Evolutionary conservation across 169 alveolate species (phyloP), one percentile per base, ranked within the genome.

Genomic region (Plasmodium berghei): DNA sequence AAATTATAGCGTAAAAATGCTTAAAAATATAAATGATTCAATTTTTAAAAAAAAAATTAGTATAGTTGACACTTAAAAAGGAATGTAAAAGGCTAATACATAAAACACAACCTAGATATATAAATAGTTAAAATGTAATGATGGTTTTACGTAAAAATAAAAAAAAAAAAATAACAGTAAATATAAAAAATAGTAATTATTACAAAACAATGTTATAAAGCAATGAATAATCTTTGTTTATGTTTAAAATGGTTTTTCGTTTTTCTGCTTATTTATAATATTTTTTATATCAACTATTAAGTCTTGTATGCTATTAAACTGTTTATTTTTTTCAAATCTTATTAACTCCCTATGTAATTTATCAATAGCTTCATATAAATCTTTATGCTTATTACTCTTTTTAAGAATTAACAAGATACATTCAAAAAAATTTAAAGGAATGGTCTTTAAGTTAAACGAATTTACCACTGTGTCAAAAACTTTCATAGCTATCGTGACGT

Each of bases 371-470:
- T 80, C 83, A 67, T 80, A 80, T 56, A 80, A 54, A 67, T 66
- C 73, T 40, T 80, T 80, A 72, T 18, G 24, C 52, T 55, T 67
- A 40, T 72, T 72, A 18, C 48, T 80, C 61, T 67, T 80, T 56
- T 80, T 80, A 34, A 80, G 61, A 67, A 80, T 66, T 64, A 80
- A 40, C 56, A 80, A 48, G 54, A 80, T 67, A 28, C 90, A 67
- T 67, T 80, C 90, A 55, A 80, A 80, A 49, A 80, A 80, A 70
- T 80, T 80, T 62, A 80, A 80, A n/a, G 90, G 90, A 80, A 80
- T 48, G 10, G 26, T 45, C 26, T 54, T 80, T 54, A 80, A 22
- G 73, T 80, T 63, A 80, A 80, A 62, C 56, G 48, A 52, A n/a
- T 67, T 67, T 26, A 80, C 20, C 67, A 80, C 90, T 14, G 22